These are phyloP conservation scores for Apiospora hydei DNA, from an alignment of 2,329 filamentous ascomycete species.

Conservation along the genomic window DNA sequence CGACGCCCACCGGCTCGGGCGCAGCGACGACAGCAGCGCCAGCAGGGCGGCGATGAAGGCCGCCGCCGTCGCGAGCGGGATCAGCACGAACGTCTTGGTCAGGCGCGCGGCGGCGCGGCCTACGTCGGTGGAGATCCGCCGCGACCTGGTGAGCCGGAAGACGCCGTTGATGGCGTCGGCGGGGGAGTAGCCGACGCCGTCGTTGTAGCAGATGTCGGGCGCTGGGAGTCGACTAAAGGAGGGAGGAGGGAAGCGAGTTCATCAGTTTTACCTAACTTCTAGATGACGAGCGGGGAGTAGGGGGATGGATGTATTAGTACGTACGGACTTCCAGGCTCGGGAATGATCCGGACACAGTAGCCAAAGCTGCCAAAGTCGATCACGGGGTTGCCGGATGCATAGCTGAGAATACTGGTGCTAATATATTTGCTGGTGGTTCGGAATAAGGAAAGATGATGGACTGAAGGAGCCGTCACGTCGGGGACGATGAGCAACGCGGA, in stretches of 20 bases:
- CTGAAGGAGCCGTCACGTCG: constrained; percentile 64
- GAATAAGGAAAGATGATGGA: constrained; percentile 61
- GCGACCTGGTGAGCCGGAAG: constrained; percentile 66
- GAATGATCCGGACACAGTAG: constrained; percentile 53
- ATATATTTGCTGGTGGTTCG: constrained; percentile 41
- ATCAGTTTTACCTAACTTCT: neutral
- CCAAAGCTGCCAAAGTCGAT: constrained; percentile 68
- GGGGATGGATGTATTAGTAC: neutral
- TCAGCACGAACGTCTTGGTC: constrained; percentile 57
- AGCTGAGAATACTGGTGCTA: constrained; percentile 43
- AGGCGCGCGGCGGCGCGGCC: constrained; percentile 66
- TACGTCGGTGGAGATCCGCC: constrained; percentile 63
- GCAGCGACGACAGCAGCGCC: neutral
- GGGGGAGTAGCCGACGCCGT: constrained; percentile 63
- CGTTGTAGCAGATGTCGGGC: constrained; percentile 53
- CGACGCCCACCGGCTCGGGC: neutral
- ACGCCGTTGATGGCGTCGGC: constrained; percentile 55
- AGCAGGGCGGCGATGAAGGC: constrained; percentile 52
- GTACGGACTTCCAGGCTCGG: neutral
- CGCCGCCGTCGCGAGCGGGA: constrained; percentile 57
- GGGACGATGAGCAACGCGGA: constrained; percentile 64
- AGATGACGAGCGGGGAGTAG: no score
- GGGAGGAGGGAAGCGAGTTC: neutral
- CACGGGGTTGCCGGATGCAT: constrained; percentile 48
- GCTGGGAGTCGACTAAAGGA: constrained; percentile 31